These are phyloP conservation scores for Aspergillus quadricinctus DNA, from an alignment of 2,329 filamentous ascomycete genomes.

Conservation along the genomic window DNA sequence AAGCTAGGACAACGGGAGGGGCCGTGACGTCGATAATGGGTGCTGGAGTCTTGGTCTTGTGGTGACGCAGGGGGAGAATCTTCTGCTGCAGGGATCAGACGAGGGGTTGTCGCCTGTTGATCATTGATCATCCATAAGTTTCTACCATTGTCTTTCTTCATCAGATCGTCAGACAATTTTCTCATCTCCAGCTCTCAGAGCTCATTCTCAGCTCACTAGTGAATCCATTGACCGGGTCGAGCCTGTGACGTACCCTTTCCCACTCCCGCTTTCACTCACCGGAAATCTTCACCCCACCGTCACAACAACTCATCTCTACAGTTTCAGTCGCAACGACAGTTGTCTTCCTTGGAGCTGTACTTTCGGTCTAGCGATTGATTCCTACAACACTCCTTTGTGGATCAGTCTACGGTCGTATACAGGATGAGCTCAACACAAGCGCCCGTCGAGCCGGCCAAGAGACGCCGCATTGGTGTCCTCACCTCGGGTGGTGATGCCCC, in stretches of 20 bases:
- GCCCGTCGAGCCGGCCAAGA: slow-evolving; percentile 37
- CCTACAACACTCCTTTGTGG: background rate
- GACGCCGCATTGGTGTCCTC: slow-evolving; percentile 77
- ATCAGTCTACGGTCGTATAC: slow-evolving; percentile 5
- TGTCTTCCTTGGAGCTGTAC: background rate
- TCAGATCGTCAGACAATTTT: background rate
- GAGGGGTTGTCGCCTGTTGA: background rate
- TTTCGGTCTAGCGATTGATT: background rate
- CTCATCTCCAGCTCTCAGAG: background rate
- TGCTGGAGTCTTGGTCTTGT: background rate
- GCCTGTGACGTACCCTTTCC: slow-evolving; percentile 19
- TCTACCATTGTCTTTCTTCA: background rate
- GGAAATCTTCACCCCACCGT: slow-evolving; percentile 21
- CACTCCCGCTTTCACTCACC: slow-evolving; percentile 36
- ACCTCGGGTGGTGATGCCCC: slow-evolving; percentile 92
- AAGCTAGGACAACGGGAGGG: background rate
- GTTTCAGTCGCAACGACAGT: background rate
- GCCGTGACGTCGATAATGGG: background rate
- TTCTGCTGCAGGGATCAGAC: background rate
- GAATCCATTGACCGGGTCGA: background rate
- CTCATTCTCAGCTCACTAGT: background rate
- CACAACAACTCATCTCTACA: slow-evolving; percentile 11
- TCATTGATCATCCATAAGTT: background rate
- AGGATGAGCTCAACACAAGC: slow-evolving; percentile 16
- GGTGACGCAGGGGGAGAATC: background rate